These are phyloP conservation scores for Silybum marianum DNA, from an alignment of 129 eudicot genomes.

Conservation along the genomic window DNA sequence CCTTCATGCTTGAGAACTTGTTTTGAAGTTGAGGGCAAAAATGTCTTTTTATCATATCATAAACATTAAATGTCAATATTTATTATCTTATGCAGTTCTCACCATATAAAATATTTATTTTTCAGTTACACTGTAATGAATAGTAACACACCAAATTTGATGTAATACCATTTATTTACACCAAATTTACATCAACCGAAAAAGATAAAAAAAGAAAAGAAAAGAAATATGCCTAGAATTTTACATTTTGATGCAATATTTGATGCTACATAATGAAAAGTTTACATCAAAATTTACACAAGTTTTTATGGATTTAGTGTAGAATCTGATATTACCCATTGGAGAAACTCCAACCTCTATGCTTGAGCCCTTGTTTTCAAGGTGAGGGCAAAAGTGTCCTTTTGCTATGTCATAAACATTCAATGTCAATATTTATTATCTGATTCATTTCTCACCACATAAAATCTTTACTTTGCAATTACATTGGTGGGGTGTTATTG, in stretches of 20 bases:
- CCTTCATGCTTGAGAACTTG: neutral
- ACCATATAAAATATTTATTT: slow-evolving; percentile 1
- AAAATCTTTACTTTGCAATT: slow-evolving; percentile 8
- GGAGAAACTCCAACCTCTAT: neutral
- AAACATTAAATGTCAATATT: slow-evolving; percentile 21
- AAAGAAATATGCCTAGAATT: neutral
- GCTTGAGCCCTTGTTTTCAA: neutral
- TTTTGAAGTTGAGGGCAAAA: neutral
- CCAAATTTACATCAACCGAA: neutral
- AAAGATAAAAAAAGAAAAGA: neutral
- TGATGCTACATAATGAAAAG: no score
- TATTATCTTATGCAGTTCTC: slow-evolving; percentile 4
- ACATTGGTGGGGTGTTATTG: slow-evolving; percentile 30
- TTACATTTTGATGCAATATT: neutral
- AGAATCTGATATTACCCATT: neutral
- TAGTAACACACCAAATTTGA: neutral
- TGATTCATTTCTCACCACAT: slow-evolving; percentile 16
- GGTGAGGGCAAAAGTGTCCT: slow-evolving; percentile 11
- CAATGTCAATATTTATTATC: slow-evolving; percentile 25
- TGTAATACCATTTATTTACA: neutral
- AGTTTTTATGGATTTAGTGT: neutral
- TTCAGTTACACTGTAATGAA: neutral
- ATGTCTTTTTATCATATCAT: slow-evolving; percentile 11
- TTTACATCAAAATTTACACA: neutral
- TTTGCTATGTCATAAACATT: slow-evolving; percentile 7